Percentiles rank a stretch among this genome's conserved stretches.
These are phyloP conservation scores for Plectranthus barbatus DNA, from an alignment of 257 asterid species.

Conservation along the genomic window DNA sequence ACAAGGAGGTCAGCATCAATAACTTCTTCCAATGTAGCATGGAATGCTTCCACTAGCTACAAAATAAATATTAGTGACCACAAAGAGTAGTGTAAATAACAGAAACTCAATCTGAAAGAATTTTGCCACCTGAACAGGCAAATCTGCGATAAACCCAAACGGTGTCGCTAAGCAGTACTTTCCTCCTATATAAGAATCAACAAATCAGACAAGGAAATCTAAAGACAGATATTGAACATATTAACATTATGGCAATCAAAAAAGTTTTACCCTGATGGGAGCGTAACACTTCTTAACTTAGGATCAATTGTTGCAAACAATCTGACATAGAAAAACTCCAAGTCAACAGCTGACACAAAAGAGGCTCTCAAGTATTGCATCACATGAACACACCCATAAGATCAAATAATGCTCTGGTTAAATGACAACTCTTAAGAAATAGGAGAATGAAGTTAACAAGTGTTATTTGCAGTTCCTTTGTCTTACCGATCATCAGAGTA, in stretches of 20 bases:
- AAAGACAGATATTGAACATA: constrained; percentile 11
- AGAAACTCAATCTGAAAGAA: constrained; percentile 9
- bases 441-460: not conserved
- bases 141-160: constrained; percentile 94
- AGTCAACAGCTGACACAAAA: constrained; percentile 4
- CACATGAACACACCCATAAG: not conserved
- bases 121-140: constrained; percentile 78
- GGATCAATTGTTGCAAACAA: constrained; percentile 97
- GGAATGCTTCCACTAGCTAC: constrained; percentile 97
- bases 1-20: constrained; percentile 95
- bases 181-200: constrained; percentile 54
- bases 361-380: not conserved
- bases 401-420: not conserved
- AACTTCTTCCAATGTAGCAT: constrained; percentile 94
- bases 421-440: not conserved
- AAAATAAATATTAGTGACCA: constrained; percentile 9
- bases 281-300: constrained; percentile 67
- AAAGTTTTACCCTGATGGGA: constrained; percentile 83
- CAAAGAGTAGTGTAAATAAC: constrained; percentile 5
- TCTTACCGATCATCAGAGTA: constrained; percentile 87
- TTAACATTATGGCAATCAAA: not conserved
- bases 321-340: constrained; percentile 39
- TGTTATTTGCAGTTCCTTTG: not conserved
- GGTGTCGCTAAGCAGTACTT: constrained; percentile 90
- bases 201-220: not conserved